Evolutionary conservation across 2,329 filamentous ascomycete genomes (phyloP).

Genomic region (Xylaria sp.): DNA sequence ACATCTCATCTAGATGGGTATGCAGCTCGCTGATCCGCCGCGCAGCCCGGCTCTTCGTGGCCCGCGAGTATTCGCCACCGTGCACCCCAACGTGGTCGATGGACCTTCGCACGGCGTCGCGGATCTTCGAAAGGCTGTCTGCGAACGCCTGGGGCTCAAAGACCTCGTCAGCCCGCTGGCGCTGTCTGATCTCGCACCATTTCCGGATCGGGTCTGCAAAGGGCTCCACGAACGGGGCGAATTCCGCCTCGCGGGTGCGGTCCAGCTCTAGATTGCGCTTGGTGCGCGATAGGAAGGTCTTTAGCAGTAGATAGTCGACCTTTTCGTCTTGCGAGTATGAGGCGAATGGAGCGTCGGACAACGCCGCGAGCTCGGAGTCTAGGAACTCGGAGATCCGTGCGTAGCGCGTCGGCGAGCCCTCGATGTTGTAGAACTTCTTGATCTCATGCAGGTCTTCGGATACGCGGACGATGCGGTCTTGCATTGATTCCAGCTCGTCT

Average conservation of each 20-base stretch:
- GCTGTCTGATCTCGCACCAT: slow-evolving; percentile 57
- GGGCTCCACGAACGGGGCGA: slow-evolving; percentile 55
- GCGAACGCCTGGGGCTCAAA: slow-evolving; percentile 59
- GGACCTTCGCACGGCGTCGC: slow-evolving; percentile 50
- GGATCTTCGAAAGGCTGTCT: slow-evolving; percentile 53
- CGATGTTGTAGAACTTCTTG: slow-evolving; percentile 60
- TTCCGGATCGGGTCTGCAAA: slow-evolving; percentile 56
- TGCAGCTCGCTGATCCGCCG: slow-evolving; percentile 56
- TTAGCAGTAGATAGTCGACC: slow-evolving; percentile 62
- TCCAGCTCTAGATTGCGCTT: slow-evolving; percentile 56
- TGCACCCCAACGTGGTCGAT: slow-evolving; percentile 50
- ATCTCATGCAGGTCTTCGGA: slow-evolving; percentile 60
- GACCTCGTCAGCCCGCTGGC: slow-evolving; percentile 58
- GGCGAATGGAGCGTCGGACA: slow-evolving; percentile 52
- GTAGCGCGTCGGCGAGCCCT: slow-evolving; percentile 56
- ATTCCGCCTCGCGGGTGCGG: slow-evolving; percentile 51
- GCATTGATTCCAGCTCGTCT: slow-evolving; percentile 37
- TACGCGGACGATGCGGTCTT: slow-evolving; percentile 58
- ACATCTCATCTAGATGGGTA: slow-evolving; percentile 58
- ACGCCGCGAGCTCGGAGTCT: slow-evolving; percentile 53
- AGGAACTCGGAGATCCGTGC: slow-evolving; percentile 56
- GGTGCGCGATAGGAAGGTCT: slow-evolving; percentile 57
- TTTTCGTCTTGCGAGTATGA: slow-evolving; percentile 56
- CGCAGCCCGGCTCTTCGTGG: slow-evolving; percentile 60
- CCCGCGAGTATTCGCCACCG: slow-evolving; percentile 53